These are phyloP conservation scores for Coleophoma cylindrospora DNA, from an alignment of 2,329 filamentous ascomycete genomes.

Conservation along the genomic window DNA sequence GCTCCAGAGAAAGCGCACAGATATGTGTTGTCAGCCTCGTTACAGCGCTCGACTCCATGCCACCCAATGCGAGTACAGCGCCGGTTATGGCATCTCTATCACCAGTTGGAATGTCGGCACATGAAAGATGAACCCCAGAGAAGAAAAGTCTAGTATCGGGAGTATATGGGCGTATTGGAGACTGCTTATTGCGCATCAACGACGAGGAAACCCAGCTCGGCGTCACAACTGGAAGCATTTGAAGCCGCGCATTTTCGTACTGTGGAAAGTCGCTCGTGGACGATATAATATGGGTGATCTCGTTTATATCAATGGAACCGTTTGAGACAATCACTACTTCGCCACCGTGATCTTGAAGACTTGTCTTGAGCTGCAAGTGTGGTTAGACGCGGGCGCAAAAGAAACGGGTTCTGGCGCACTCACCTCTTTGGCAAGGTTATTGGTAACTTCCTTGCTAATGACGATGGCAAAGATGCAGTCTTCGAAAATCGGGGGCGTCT, in stretches of 20 bases:
- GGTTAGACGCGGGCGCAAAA: not conserved
- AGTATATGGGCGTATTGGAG: slow-evolving; percentile 77
- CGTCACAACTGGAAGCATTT: slow-evolving; percentile 80
- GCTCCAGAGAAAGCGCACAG: slow-evolving; percentile 72
- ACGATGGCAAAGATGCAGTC: slow-evolving; percentile 22
- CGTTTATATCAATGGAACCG: slow-evolving; percentile 30
- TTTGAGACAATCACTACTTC: slow-evolving; percentile 33
- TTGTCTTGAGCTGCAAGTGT: slow-evolving; percentile 1
- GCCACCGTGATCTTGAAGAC: slow-evolving; percentile 25
- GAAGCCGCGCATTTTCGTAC: slow-evolving; percentile 68
- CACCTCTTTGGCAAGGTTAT: slow-evolving; percentile 14
- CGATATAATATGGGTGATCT: slow-evolving; percentile 63
- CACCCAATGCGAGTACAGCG: slow-evolving; percentile 84
- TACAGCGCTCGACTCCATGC: slow-evolving; percentile 68
- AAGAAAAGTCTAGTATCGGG: slow-evolving; percentile 91
- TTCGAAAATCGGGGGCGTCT: slow-evolving; percentile 10
- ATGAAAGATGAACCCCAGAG: slow-evolving; percentile 76
- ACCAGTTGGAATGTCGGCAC: slow-evolving; percentile 75
- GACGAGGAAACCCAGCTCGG: slow-evolving; percentile 75
- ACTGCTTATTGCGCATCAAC: slow-evolving; percentile 62
- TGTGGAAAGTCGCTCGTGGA: slow-evolving; percentile 88
- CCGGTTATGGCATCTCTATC: slow-evolving; percentile 93
- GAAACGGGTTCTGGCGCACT: not conserved
- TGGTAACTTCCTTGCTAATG: slow-evolving; percentile 15
- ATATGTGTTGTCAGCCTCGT: slow-evolving; percentile 80